Percentiles rank a stretch among this genome's conserved stretches.
phyloP scores from a whole-genome alignment of 2,329 filamentous ascomycete genomes.

The Myriosclerotinia curreyana region DNA sequence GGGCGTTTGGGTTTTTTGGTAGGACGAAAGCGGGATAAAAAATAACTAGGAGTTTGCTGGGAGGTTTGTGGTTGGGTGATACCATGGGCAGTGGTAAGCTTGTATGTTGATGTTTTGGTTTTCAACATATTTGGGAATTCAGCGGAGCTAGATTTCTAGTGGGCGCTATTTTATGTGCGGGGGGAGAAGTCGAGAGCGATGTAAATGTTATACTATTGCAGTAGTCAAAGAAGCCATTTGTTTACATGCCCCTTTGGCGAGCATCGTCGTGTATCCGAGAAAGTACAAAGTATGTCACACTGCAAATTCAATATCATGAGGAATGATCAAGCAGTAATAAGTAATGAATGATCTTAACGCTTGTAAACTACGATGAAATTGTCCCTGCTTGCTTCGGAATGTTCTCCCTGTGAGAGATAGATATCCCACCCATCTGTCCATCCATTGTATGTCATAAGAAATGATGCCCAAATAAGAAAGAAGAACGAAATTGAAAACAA shows the following conservation, averaged over 20 bases:
- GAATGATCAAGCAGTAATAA: not conserved
- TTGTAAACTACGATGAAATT: not conserved
- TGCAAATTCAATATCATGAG: not conserved
- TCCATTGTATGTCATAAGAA: not conserved
- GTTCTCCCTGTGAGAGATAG: not conserved
- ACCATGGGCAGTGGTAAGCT: slow-evolving; percentile 17
- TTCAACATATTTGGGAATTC: not conserved
- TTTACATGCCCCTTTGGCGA: no score
- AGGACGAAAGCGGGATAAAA: no score
- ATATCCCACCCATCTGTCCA: not conserved
- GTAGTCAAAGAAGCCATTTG: not conserved
- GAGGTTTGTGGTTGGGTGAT: slow-evolving; percentile 16
- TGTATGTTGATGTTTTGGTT: not conserved
- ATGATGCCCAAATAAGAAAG: not conserved
- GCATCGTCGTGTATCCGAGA: not conserved
- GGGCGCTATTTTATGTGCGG: no score
- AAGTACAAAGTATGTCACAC: not conserved
- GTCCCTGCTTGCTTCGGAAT: not conserved
- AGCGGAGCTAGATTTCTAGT: not conserved
- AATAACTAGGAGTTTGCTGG: not conserved
- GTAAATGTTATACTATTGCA: not conserved
- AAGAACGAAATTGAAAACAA: not conserved
- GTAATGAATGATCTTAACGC: not conserved
- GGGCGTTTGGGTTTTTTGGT: no score
- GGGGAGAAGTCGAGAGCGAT: not conserved